phyloP scores from a whole-genome alignment of 768 basidiomycete species.

The Mycena haematopus region DNA sequence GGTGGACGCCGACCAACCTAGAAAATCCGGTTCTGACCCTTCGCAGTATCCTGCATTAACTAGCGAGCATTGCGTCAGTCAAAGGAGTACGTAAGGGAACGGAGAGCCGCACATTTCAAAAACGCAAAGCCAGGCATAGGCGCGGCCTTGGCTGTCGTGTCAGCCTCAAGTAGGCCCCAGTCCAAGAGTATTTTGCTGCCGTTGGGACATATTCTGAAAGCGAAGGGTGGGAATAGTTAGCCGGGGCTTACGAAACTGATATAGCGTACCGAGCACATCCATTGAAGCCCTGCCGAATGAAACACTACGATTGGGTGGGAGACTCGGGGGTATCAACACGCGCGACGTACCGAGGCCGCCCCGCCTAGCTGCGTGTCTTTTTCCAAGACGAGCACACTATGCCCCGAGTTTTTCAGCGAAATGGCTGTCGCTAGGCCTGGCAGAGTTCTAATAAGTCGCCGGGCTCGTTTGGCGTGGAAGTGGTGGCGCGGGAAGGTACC shows the following conservation, averaged over 20 bases:
- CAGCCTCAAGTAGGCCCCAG: not conserved
- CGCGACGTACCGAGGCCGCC: not conserved
- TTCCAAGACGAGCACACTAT: not conserved
- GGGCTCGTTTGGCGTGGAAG: not conserved
- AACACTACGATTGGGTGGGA: not conserved
- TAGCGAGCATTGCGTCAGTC: not conserved
- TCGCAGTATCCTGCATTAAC: not conserved
- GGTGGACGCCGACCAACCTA: not conserved
- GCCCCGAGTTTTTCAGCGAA: not conserved
- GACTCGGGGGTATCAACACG: not conserved
- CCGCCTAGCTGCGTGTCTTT: not conserved
- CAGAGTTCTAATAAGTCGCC: not conserved
- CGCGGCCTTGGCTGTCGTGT: not conserved
- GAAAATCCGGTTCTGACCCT: not conserved
- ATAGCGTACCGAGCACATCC: not conserved
- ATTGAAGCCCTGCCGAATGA: not conserved
- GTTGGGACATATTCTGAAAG: not conserved
- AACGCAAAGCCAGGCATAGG: not conserved
- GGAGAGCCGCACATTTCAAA: not conserved
- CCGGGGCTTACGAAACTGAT: not conserved
- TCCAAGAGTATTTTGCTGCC: not conserved
- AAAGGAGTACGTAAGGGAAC: not conserved
- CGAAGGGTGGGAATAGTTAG: not conserved
- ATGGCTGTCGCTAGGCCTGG: not conserved
- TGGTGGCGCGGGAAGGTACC: not conserved